Conservation (phyloP, 2,329 filamentous ascomycete genomes). For the Myrmaecium sp. region DNA sequence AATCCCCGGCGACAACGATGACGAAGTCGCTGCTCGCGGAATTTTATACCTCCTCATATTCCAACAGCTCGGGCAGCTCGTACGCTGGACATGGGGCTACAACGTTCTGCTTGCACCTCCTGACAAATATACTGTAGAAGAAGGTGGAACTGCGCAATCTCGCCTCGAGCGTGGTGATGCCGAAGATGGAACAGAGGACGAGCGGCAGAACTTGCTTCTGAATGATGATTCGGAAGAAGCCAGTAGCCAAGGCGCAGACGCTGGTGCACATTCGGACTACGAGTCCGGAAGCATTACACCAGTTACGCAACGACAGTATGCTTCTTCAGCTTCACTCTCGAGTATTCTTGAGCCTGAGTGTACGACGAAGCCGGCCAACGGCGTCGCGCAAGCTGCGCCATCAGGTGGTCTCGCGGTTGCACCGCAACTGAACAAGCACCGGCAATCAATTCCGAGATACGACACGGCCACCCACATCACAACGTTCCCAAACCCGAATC, state of each 20-base stretch:
- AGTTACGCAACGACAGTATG: conserved; percentile 14
- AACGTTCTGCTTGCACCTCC: conserved; percentile 83
- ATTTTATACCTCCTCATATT: conserved; percentile 95
- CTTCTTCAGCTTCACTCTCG: conserved; percentile 11
- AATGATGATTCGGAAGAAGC: conserved; percentile 10
- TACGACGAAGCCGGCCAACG: conserved; percentile 13
- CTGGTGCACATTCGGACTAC: conserved; percentile 26
- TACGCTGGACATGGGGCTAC: conserved; percentile 97
- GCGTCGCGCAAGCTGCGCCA: conserved; percentile 11
- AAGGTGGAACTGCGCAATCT: conserved; percentile 21
- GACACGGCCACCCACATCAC: too few relatives aligned
- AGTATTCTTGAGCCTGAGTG: conserved; percentile 15
- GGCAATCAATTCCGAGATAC: too few relatives aligned
- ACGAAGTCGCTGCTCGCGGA: conserved; percentile 82
- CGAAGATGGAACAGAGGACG: conserved; percentile 26
- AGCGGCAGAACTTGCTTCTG: conserved; percentile 26
- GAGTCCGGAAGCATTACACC: conserved; percentile 29
- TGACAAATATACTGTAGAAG: conserved; percentile 51
- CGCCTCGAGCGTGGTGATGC: conserved; percentile 39
- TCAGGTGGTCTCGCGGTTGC: too few relatives aligned
- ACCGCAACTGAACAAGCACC: too few relatives aligned
- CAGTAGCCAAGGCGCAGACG: conserved; percentile 1
- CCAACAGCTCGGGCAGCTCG: conserved; percentile 87
- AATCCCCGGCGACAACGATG: conserved; percentile 81
- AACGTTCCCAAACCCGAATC: too few relatives aligned